A percentile compares a stretch with the other conserved stretches of the same genome.
phyloP scores from a whole-genome alignment of 1,284 basidiomycete species.

The Austropuccinia psidii region DNA sequence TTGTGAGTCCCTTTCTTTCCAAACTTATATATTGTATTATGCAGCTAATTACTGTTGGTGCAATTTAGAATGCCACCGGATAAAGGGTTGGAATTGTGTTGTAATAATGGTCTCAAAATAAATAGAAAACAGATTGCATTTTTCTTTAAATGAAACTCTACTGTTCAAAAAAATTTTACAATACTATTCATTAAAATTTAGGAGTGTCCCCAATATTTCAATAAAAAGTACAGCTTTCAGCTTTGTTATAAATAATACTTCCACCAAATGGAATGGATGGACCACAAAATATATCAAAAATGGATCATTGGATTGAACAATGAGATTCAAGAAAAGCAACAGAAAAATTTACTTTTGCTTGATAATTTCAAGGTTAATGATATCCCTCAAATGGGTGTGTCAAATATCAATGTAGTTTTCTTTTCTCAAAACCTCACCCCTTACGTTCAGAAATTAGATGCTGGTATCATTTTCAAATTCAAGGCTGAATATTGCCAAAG shows the following conservation, averaged over 20 bases:
- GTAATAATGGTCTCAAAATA: not conserved
- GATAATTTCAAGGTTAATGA: constrained; percentile 24
- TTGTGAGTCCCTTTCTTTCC: not conserved
- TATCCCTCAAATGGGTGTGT: not conserved
- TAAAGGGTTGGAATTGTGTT: not conserved
- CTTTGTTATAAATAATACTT: not conserved
- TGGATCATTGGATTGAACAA: too few species aligned
- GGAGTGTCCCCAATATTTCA: not conserved
- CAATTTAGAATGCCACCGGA: too few species aligned
- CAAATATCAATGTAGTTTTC: constrained; percentile 15
- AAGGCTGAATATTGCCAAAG: not conserved
- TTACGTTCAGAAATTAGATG: constrained; percentile 12
- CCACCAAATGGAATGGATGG: not conserved
- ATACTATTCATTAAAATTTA: not conserved
- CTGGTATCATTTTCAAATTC: constrained; percentile 12
- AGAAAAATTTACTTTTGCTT: not conserved
- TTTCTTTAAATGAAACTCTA: not conserved
- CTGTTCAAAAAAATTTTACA: not conserved
- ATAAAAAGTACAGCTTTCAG: not conserved
- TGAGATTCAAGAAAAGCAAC: not conserved
- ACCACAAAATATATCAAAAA: not conserved
- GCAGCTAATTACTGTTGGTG: not conserved
- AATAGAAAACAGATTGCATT: not conserved
- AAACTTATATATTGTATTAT: not conserved
- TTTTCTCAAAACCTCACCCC: constrained; percentile 6